Conservation (phyloP, 305 asterid genomes). For the Solanum aculeatissimum region DNA sequence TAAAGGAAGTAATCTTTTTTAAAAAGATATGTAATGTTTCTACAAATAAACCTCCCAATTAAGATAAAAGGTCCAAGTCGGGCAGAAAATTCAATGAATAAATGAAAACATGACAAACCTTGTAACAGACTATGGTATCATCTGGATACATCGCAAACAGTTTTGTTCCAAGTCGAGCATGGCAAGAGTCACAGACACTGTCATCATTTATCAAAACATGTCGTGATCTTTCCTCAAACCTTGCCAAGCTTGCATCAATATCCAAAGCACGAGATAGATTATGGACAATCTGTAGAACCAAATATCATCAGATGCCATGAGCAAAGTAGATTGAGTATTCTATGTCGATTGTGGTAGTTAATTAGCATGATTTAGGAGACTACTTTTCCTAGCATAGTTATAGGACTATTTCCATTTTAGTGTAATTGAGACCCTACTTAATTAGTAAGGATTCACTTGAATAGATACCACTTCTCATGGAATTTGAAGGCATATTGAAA, state of each 20-base stretch:
- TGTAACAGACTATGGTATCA: slow-evolving; percentile 85
- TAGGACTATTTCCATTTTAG: background rate
- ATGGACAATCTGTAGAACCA: slow-evolving; percentile 50
- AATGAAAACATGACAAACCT: slow-evolving; percentile 37
- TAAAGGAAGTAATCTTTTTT: background rate
- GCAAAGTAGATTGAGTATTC: background rate
- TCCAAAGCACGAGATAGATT: slow-evolving; percentile 68
- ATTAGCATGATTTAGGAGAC: background rate
- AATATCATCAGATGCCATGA: background rate
- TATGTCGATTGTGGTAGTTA: background rate
- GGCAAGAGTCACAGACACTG: slow-evolving; percentile 87
- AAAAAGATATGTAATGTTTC: background rate
- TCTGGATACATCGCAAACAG: slow-evolving; percentile 97
- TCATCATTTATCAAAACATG: slow-evolving; percentile 78
- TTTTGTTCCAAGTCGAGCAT: slow-evolving; percentile 91
- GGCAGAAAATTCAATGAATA: background rate
- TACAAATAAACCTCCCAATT: background rate
- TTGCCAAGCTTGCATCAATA: slow-evolving; percentile 75
- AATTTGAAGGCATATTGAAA: background rate
- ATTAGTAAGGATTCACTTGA: background rate
- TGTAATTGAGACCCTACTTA: background rate
- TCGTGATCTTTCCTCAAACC: slow-evolving; percentile 90
- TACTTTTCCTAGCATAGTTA: background rate
- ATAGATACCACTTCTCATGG: background rate
- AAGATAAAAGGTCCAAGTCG: background rate